These are phyloP conservation scores for Hypomyces rosellus DNA, from an alignment of 2,329 filamentous ascomycete genomes.

Conservation along the genomic window DNA sequence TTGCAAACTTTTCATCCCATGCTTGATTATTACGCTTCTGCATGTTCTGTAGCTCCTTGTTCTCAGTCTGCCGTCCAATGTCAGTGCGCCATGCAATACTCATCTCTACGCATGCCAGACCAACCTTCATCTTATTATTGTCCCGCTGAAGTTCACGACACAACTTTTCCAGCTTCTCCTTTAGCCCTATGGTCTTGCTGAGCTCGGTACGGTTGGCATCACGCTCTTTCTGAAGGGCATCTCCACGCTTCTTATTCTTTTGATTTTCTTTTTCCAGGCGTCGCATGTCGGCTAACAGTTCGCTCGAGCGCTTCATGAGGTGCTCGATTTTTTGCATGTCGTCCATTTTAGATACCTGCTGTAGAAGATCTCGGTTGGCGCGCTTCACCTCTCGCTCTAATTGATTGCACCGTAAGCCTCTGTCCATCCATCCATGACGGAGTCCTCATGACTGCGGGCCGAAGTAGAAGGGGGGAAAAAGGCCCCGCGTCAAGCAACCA, in stretches of 20 bases:
- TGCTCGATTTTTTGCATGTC: conserved; percentile 87
- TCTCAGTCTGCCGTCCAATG: conserved; percentile 62
- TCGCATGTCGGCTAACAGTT: conserved; percentile 91
- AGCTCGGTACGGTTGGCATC: conserved; percentile 83
- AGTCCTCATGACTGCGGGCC: neutral
- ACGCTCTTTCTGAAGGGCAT: conserved; percentile 93
- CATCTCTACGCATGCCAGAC: neutral
- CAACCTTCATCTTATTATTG: conserved; percentile 95
- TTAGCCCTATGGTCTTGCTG: conserved; percentile 82
- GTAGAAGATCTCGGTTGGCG: conserved; percentile 83
- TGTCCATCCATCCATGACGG: neutral
- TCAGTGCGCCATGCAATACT: conserved; percentile 18
- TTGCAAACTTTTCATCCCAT: conserved; percentile 78
- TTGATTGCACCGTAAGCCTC: conserved; percentile 1
- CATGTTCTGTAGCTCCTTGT: conserved; percentile 81
- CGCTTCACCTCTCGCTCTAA: conserved; percentile 89
- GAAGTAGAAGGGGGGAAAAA: neutral
- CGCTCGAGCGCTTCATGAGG: conserved; percentile 83
- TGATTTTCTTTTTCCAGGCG: conserved; percentile 87
- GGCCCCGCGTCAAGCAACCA: neutral
- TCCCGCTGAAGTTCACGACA: conserved; percentile 92
- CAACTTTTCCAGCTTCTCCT: conserved; percentile 94
- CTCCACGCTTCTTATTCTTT: conserved; percentile 92
- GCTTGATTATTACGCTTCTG: conserved; percentile 77
- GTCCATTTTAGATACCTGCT: conserved; percentile 85